A percentile compares a stretch with the other conserved stretches of the same genome.
These are phyloP conservation scores for Nannochloropsis gaditana DNA, from an alignment of 108 stramenopile species.

Conservation along the genomic window DNA sequence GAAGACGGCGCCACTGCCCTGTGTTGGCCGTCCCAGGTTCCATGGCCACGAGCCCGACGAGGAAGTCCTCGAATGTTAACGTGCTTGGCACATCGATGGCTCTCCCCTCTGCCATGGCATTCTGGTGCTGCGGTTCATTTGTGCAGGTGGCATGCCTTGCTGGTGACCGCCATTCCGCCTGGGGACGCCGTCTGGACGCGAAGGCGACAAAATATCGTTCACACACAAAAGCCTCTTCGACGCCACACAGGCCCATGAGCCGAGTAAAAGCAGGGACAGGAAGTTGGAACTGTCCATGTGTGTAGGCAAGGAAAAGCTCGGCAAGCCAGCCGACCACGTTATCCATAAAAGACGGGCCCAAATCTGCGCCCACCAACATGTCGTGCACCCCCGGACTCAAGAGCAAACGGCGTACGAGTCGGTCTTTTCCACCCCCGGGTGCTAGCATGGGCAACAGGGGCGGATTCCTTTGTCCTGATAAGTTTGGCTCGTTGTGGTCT, in stretches of 20 bases:
- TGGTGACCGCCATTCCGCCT: not conserved
- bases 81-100: no score
- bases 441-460: not conserved
- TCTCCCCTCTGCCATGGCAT: not conserved
- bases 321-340: not conserved
- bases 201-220: not conserved
- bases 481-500: not conserved
- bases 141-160: no score
- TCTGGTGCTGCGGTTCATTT: not conserved
- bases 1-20: not conserved
- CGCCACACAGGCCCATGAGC: not conserved
- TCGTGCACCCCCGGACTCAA: not conserved
- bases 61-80: conserved; percentile 7
- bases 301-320: not conserved
- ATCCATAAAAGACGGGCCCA: not conserved
- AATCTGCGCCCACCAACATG: not conserved
- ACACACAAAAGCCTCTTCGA: not conserved
- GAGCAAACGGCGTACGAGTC: not conserved
- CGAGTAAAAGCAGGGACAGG: not conserved
- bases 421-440: not conserved
- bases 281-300: not conserved
- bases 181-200: not conserved
- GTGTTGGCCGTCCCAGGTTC: not conserved
- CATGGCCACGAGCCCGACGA: not conserved
- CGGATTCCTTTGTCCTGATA: not conserved